These are phyloP conservation scores for Diaporthe helianthi DNA, from an alignment of 2,329 filamentous ascomycete genomes.

Conservation along the genomic window DNA sequence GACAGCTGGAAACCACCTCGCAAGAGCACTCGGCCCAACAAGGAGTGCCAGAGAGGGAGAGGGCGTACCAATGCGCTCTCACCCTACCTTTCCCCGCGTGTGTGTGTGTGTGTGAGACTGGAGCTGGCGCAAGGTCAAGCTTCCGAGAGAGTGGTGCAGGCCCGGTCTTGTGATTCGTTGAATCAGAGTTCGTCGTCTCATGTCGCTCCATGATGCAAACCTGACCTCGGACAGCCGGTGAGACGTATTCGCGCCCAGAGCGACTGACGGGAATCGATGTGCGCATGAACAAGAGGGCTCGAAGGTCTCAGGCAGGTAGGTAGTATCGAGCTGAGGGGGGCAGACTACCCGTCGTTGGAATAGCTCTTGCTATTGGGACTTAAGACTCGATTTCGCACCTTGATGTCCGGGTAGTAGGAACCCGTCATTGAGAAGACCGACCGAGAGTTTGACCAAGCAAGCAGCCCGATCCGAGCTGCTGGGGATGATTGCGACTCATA, in stretches of 20 bases:
- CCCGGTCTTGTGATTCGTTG: conserved; percentile 28
- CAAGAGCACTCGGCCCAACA: neutral
- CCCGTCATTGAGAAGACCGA: conserved; percentile 24
- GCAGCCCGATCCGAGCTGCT: conserved; percentile 17
- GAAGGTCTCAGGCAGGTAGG: conserved; percentile 16
- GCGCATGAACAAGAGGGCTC: conserved; percentile 25
- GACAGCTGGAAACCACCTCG: conserved; percentile 7
- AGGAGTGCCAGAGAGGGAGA: neutral
- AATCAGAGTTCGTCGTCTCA: conserved; percentile 31
- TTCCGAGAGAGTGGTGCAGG: conserved; percentile 19
- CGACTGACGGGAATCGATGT: conserved; percentile 8
- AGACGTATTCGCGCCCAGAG: conserved; percentile 6
- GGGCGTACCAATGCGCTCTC: neutral
- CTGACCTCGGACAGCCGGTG: conserved; percentile 13
- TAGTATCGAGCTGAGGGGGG: conserved; percentile 5
- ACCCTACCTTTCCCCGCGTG: neutral
- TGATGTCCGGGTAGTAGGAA: conserved; percentile 24
- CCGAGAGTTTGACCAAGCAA: conserved; percentile 21
- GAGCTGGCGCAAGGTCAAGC: conserved; percentile 24
- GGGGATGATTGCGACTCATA: neutral
- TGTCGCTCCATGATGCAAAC: conserved; percentile 15
- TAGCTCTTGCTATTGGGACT: neutral
- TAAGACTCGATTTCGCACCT: conserved; percentile 19
- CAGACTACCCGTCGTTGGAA: neutral
- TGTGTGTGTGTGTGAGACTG: conserved; percentile 16